Percentiles rank a stretch among this genome's conserved stretches.
These are phyloP conservation scores for Blastobotrys mokoenaii DNA, from an alignment of 805 yeast species.

Conservation along the genomic window DNA sequence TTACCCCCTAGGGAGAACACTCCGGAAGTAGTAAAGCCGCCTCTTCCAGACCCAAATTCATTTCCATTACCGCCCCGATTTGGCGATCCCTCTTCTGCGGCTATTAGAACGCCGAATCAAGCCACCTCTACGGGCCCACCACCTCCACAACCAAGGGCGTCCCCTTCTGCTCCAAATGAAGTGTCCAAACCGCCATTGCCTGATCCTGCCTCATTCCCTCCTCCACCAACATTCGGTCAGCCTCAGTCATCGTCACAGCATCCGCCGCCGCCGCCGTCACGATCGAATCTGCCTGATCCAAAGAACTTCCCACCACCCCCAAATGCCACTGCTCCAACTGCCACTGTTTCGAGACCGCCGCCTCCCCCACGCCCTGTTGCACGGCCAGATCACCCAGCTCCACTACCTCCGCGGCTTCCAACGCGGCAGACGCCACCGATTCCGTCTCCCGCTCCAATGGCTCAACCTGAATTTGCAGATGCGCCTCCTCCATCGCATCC, in stretches of 20 bases:
- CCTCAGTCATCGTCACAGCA: constrained; percentile 5
- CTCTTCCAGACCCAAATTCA: constrained; percentile 17
- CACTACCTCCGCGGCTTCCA: neutral
- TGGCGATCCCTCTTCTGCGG: constrained; percentile 10
- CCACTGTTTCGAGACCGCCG: neutral
- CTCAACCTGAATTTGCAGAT: neutral
- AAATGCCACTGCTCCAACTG: neutral
- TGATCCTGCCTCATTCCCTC: constrained; percentile 21
- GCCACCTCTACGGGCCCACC: neutral
- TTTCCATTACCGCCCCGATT: constrained; percentile 16
- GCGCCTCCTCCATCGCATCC: too few species aligned
- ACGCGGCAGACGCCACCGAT: constrained; percentile 1
- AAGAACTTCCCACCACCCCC: constrained; percentile 19
- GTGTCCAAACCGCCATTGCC: constrained; percentile 10
- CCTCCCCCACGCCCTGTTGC: neutral
- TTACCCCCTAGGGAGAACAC: constrained; percentile 4
- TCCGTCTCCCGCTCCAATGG: constrained; percentile 1
- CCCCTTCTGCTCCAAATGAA: neutral
- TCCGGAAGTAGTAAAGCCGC: constrained; percentile 4
- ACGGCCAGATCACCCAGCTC: too few species aligned
- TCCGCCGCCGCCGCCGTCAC: constrained; percentile 4
- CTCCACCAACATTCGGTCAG: constrained; percentile 18
- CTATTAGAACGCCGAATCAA: constrained; percentile 4
- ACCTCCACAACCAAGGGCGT: neutral
- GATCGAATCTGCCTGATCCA: constrained; percentile 14